Evolutionary conservation across 78 protist species (phyloP), one percentile per base, ranked within the genome.

Genomic region (slime mould (Dictyostelium discoideum)): DNA sequence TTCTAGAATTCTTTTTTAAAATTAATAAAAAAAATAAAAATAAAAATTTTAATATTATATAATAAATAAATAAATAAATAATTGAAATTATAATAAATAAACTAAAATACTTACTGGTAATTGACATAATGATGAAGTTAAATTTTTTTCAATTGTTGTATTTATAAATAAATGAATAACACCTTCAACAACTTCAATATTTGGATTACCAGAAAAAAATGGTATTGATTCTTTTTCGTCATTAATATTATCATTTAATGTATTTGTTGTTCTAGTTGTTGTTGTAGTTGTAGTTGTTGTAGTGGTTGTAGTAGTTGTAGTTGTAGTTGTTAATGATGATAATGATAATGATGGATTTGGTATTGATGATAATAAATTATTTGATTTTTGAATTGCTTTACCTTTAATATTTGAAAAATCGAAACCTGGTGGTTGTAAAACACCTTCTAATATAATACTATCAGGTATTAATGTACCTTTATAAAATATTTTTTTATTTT

Each of bases 201-300:
- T 57, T 40, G 97, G 95, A 81, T 97, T 95, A 54, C 97, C 97
- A 2, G 96, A 94, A 65, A 94, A 96, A 73, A 96, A 96, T 72
- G 95, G 95, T 72, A 90, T 90, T 48, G 40, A 22, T 14, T 69
- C 96, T 39, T 22, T 37, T 10, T 84, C 44, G 4, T 42, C 42
- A 20, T 50, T 26, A 14, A 1, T 20, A 18, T 13, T 16, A 72
- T 26, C 20, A 67, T 69, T 69, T 24, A 29, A 29, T 24, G 13
- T 7, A 24, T 9, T 69, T n/a, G 18, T 72, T 24, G 10, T 72
- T 24, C 18, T 72, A 60, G 89, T 22, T 32, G 60, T 40, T 18
- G 65, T 44, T 7, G 84, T 79, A 1, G 65, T 79, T 9, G 84
- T 79, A 3, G 83, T 77, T 9, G 40, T 79, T 0, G 84, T 79